Base-by-base conservation (phyloP, 106 monocot genomes). In the Platanthera zijinensis region DNA sequence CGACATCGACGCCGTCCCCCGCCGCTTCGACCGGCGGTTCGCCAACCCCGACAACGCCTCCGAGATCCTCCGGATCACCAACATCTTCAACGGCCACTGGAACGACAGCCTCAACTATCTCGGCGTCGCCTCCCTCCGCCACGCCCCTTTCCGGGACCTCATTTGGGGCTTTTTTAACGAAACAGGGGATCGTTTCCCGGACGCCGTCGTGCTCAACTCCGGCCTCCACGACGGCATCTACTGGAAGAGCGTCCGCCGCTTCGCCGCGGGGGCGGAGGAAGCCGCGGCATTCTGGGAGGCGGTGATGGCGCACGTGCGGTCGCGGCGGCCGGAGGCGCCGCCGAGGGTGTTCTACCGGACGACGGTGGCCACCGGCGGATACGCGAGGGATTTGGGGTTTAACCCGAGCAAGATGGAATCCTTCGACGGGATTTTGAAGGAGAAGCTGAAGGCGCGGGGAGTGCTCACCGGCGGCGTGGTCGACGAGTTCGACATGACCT, bases 401-500 rank as follows among this genome's bases (percentile, higher is more conserved):
- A 96, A 96, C 50, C 96, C 93, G 48, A 83, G 72, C 76, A 96
- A 93, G 86, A 96, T 96, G 96, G 93, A 96, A 82, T 83, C 82
- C 1, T 96, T 87, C 83, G 90, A 96, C 28, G 81, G 86, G 15
- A 82, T 96, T 59, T 21, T 93, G 48, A 45, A 92, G 75, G 96
- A 93, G 81, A 96, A 93, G 76, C 49, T 96, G 56, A 78, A 14
- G 80, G 76, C 81, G 46, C 86, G 50, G 78, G 89, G 86, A 17
- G n/a, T 89, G 84, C 56, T 95, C 0, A 73, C 74, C 10, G 92
- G 89, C 47, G 96, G 93, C 10, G 87, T 96, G 59, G 53, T 96
- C n/a, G 96, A 93, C 61, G 82, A 91, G 45, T 97, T 97, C 78
- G 96, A 93, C 84, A 93, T 96, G 90, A 91, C 87, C 10, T 97